Evolutionary conservation across 2,329 filamentous ascomycete species (phyloP), one percentile per base, ranked within the genome.

Genomic region (Colletotrichum theobromicola): DNA sequence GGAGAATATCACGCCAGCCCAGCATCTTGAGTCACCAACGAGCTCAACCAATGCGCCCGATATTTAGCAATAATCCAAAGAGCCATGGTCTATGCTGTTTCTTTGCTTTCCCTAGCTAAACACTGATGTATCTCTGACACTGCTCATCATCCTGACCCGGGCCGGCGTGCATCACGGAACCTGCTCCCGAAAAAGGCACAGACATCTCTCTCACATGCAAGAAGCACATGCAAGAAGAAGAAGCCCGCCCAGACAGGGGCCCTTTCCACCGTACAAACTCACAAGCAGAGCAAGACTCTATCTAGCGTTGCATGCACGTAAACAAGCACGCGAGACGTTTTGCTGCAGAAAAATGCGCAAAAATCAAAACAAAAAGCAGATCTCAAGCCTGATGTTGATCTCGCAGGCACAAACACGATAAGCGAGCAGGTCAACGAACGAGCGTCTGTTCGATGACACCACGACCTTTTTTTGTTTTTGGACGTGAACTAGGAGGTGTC

Each of bases 371-470:
- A n/a, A 46, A 67, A 67, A 67, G 63, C 53, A 72, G 55, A 68
- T 68, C 69, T 68, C 57, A 46, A 70, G 67, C 16, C 63, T 55
- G 63, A 66, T 66, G 63, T 62, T 30, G n/a, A n/a, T 26, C 66
- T 66, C 50, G 28, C n/a, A n/a, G 42, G 34, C 66, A 32, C 7
- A 32, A 18, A 26, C 26, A 50, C 67, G 58, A 73, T 70, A 64
- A 64, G 58, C 66, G 66, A 70, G 46, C 18, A 1, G 37, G n/a
- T 10, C 18, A 2, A 50, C 42, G 42, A 50, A 50, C 42, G n/a
- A 28, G 46, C 7, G 46, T 73, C 70, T 73, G 66, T 73, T 70
- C 66, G 66, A 73, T 73, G 66, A 73, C 63, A 72, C 24, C 26
- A 65, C 62, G 21, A 57, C 16, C 26, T n/a, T 57, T n/a, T n/a